Evolutionary conservation across 331 rosid species (phyloP), one percentile per base, ranked within the genome.

Genomic region (Spiraea crenata): DNA sequence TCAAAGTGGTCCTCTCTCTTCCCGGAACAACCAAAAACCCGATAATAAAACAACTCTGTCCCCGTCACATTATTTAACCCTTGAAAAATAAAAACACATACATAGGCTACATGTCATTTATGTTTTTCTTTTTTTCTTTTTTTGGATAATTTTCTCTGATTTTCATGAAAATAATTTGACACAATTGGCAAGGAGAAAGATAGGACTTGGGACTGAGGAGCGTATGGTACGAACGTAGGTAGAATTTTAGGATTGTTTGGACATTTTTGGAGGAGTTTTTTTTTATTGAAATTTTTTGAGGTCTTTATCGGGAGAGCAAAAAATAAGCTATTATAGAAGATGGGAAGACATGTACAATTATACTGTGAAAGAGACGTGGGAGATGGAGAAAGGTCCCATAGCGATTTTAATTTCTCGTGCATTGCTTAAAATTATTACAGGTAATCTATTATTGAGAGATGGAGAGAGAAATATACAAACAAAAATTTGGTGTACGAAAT

Each of bases 1-100:
- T 89, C 84, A 84, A 86, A 85, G 87, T 84, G 82, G 81, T 73
- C 65, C 80, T 67, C 10, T 56, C 80, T 67, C 10, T 56, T 79
- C 71, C 57, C 68, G 64, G 85, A 39, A 5, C 19, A 5, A 63
- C 60, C 6, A 55, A 66, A 72, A 57, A 25, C 31, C 31, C 31
- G 19, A 40, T 16, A 61, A 31, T 31, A 70, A 57, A 56, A 65
- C 75, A 45, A 78, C 57, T 78, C 67, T 55, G 81, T 82, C 85
- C 75, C 73, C 57, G 57, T 63, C 77, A 25, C 31, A 25, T 65
- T 74, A 78, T 78, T 37, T 35, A 37, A 38, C 61, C 12, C 34
- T 5, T 5, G 4, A 11, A n/a, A 9, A 50, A 10, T 2, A 17
- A 10, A 35, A 60, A 38, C 38, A 39, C 48, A 14, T 61, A 31